Base-by-base conservation (phyloP, 495 filamentous ascomycete genomes). In the Aspergillus biplanus region DNA sequence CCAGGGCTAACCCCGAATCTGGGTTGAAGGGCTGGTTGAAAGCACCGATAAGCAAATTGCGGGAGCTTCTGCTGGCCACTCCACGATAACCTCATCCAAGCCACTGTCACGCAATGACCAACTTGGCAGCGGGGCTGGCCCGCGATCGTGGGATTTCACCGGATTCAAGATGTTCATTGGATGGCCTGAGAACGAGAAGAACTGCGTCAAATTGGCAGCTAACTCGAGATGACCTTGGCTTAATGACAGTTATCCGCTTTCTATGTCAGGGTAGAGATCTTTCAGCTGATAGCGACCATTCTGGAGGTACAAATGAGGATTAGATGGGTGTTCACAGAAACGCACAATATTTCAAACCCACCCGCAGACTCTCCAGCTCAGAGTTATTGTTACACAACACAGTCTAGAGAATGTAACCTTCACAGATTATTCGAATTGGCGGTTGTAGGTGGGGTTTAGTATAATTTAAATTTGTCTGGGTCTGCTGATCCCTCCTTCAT, bases 101-200 rank as follows among this genome's bases (percentile, higher is more conserved):
- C 39, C n/a, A 44, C 39, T 6, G 39, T 44, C 39, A 44, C 39
- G 39, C 39, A 44, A 44, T 44, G 39, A 11, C 6, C 39, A 6
- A 11, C 39, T 12, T 44, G 39, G 39, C 39, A 44, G n/a, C 39
- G 39, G 39, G n/a, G 8, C 39, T 44, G 11, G 39, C 11, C 5
- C 21, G 21, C 21, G 21, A 27, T 2, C 21, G 21, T 7, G 5
- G n/a, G 39, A 11, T 6, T 44, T 44, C 11, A 0, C 39, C n/a
- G 39, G 5, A 11, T 44, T 39, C 13, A 7, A 1, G 7, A 8
- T 13, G 37, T 13, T 39, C 13, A 39, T 39, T 39, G 37, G 37
- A 13, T 1, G 79, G 80, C 67, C 86, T 87, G 58, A 85, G 73
- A 8, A 86, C 81, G n/a, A 87, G 74, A 6, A 86, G 73, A n/a